Evolutionary conservation across 2,329 filamentous ascomycete genomes (phyloP), one percentile per base, ranked within the genome.

Genomic region (Colletotrichum sp.): DNA sequence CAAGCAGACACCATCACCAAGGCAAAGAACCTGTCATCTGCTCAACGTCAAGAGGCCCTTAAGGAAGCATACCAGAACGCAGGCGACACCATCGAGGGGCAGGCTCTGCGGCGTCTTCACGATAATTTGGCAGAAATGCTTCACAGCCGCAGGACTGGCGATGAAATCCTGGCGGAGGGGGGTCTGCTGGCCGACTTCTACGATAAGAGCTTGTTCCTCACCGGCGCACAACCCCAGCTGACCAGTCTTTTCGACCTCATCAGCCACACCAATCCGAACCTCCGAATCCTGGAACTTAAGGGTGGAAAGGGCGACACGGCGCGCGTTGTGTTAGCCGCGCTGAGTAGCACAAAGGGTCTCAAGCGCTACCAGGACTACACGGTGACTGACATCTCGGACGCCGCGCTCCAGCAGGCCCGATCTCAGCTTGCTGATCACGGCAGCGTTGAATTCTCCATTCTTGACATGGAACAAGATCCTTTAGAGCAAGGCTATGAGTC

Each of bases 321-420:
- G 9, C 22, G 27, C 13, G 25, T 30, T 2, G 27, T 59, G 0
- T n/a, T 30, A 4, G 22, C 22, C 22, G 27, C 15, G 1, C 55
- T 59, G 1, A 19, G 8, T 1, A 27, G 25, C 25, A 30, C 22
- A 30, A 59, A 59, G 13, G 25, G 55, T 30, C 22, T 59, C 55
- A 59, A 59, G 15, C 16, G 22, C 9, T 59, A 29, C 25, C 25
- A 30, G 7, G 55, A 29, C 27, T 59, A 59, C 9, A 59, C 81
- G 3, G n/a, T 62, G 75, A 86, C 85, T 1, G 85, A 87, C 67
- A 83, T 86, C 25, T 85, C 85, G 1, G 75, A 4, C 80, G 77
- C 5, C 85, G 85, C 79, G 85, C 86, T 62, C 78, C 80, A 36
- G 73, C 80, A 7, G 83, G 84, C 0, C 72, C 78, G 16, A 73